Conservation (phyloP, 2,329 filamentous ascomycete species). For the Curvularia verruculosa region DNA sequence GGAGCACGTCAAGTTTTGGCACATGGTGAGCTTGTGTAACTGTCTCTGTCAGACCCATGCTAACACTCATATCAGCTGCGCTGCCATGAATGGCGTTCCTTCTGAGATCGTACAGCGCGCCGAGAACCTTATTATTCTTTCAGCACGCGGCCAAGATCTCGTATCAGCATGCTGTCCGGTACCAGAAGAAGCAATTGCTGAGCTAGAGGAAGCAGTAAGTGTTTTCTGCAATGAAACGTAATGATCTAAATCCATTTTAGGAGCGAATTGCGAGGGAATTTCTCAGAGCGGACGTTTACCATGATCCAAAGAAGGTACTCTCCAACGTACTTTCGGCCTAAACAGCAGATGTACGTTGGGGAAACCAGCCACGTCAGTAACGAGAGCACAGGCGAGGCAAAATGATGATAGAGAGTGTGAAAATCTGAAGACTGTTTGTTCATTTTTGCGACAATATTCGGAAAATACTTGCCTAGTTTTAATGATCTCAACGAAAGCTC, state of each 20-base stretch:
- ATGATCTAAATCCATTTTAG: constrained; percentile 23
- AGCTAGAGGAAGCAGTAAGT: constrained; percentile 70
- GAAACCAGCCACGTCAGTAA: not conserved
- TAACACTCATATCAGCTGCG: constrained; percentile 63
- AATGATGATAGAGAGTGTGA: not conserved
- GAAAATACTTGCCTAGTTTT: not conserved
- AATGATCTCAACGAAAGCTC: not conserved
- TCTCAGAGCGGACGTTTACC: constrained; percentile 46
- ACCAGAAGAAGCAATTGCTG: constrained; percentile 66
- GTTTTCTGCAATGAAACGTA: not conserved
- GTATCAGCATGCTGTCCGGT: constrained; percentile 73
- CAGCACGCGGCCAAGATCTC: constrained; percentile 76
- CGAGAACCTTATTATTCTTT: constrained; percentile 71
- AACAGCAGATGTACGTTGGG: not conserved
- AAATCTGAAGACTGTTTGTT: not conserved
- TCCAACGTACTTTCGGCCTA: constrained; percentile 44
- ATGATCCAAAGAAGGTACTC: constrained; percentile 45
- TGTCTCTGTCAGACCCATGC: not conserved
- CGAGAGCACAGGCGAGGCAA: not conserved
- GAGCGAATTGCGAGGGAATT: constrained; percentile 54
- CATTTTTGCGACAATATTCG: not conserved
- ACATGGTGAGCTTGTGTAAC: constrained; percentile 57
- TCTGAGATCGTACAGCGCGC: constrained; percentile 74
- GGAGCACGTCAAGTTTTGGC: constrained; percentile 82
- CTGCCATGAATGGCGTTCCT: constrained; percentile 84